Evolutionary conservation across 768 basidiomycete species (phyloP).

Genomic region (Russula abietina): DNA sequence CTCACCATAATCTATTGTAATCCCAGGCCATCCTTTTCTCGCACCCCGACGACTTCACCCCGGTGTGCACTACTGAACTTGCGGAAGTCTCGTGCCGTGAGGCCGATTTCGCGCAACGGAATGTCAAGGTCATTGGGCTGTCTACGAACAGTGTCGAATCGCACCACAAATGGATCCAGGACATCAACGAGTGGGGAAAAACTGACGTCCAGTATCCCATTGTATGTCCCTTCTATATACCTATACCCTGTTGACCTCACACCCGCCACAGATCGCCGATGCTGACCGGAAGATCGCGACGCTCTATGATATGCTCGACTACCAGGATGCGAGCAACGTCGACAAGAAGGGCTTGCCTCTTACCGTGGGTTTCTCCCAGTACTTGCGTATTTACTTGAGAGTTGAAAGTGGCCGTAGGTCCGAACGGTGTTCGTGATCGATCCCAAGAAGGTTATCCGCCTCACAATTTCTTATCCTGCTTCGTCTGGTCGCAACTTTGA

Average conservation of each 20-base stretch:
- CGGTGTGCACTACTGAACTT: constrained; percentile 94
- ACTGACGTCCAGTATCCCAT: constrained; percentile 89
- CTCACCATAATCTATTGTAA: neutral
- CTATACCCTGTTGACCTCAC: neutral
- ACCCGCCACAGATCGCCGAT: constrained; percentile 72
- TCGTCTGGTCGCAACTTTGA: constrained; percentile 92
- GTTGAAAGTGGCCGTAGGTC: constrained; percentile 43
- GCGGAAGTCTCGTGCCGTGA: constrained; percentile 89
- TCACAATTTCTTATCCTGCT: constrained; percentile 89
- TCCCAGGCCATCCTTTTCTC: constrained; percentile 84
- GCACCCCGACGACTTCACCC: constrained; percentile 90
- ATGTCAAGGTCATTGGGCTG: constrained; percentile 90
- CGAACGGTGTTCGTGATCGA: constrained; percentile 97
- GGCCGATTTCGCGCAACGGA: constrained; percentile 77
- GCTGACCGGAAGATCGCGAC: constrained; percentile 77
- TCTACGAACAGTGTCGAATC: constrained; percentile 84
- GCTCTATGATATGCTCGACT: constrained; percentile 94
- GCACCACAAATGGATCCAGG: constrained; percentile 84
- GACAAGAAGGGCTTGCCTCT: constrained; percentile 87
- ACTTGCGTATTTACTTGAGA: neutral
- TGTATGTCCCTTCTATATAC: constrained; percentile 38
- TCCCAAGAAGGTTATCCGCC: constrained; percentile 90
- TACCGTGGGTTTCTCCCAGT: constrained; percentile 46
- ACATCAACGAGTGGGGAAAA: constrained; percentile 80
- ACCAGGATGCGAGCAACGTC: constrained; percentile 87